A percentile compares a stretch with the other conserved stretches of the same genome.
Evolutionary conservation across 2,329 filamentous ascomycete species (phyloP).

Genomic region (Arthroderma sp.): DNA sequence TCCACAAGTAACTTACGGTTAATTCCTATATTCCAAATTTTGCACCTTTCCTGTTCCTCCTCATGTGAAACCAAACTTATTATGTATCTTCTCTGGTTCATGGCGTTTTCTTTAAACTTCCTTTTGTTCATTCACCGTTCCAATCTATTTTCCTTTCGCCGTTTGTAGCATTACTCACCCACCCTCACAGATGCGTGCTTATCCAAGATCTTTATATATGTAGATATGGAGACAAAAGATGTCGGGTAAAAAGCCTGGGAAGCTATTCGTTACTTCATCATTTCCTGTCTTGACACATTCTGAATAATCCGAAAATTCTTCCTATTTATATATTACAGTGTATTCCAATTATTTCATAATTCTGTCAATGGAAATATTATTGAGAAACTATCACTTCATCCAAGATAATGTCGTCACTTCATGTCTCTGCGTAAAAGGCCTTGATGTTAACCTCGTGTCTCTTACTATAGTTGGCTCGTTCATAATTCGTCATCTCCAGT

Average conservation of each 20-base stretch:
- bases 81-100: conserved; percentile 9
- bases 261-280: background rate
- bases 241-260: conserved; percentile 1
- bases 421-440: no score
- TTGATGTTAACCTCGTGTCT: no score
- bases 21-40: conserved; percentile 6
- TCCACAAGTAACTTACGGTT: conserved; percentile 5
- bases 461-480: background rate
- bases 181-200: background rate
- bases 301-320: no score
- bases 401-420: no score
- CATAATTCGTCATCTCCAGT: conserved; percentile 32
- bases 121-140: conserved; percentile 11
- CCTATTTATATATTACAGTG: no score
- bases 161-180: conserved; percentile 18
- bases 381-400: no score
- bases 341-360: no score
- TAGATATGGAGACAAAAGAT: conserved; percentile 7
- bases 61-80: conserved; percentile 9
- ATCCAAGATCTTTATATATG: background rate
- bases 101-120: conserved; percentile 10
- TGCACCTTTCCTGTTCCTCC: background rate
- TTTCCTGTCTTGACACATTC: no score
- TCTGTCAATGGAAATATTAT: no score
- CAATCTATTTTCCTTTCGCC: conserved; percentile 10